phyloP scores from a whole-genome alignment of 2,329 filamentous ascomycete genomes.

The Blastomyces parvus region DNA sequence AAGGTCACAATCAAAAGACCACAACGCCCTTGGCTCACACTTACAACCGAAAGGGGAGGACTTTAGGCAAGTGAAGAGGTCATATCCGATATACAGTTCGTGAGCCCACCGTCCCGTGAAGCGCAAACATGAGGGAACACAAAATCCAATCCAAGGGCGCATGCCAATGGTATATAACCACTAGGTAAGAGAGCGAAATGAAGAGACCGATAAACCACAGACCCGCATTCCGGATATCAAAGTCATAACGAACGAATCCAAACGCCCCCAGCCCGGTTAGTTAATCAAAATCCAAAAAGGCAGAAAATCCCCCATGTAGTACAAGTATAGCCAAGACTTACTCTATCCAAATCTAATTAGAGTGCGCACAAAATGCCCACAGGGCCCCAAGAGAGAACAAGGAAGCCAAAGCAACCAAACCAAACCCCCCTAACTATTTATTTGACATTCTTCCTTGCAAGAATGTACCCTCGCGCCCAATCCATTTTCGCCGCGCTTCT shows the following conservation, averaged over 20 bases:
- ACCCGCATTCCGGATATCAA: not conserved
- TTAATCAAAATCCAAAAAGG: not conserved
- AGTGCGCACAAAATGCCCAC: not conserved
- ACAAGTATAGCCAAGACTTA: not conserved
- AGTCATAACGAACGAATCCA: not conserved
- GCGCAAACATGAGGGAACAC: not conserved
- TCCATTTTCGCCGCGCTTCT: conserved; percentile 38
- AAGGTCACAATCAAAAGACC: not conserved
- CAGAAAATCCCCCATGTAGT: not conserved
- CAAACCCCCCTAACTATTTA: too few relatives aligned
- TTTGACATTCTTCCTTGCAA: conserved; percentile 15
- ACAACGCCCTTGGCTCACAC: too few relatives aligned
- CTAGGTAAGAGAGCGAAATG: not conserved
- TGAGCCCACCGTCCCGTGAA: not conserved
- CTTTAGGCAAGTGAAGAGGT: not conserved
- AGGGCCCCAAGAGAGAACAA: not conserved
- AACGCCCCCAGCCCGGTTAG: not conserved
- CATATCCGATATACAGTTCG: not conserved
- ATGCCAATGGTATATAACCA: not conserved
- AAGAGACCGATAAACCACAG: not conserved
- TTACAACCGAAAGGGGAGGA: too few relatives aligned
- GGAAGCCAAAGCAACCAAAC: not conserved
- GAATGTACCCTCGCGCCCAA: conserved; percentile 35
- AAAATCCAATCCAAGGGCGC: not conserved
- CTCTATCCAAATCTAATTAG: not conserved